Percentiles rank a stretch among this genome's conserved stretches.
Conservation (phyloP, 2,329 filamentous ascomycete genomes). For the Claviceps pusilla region DNA sequence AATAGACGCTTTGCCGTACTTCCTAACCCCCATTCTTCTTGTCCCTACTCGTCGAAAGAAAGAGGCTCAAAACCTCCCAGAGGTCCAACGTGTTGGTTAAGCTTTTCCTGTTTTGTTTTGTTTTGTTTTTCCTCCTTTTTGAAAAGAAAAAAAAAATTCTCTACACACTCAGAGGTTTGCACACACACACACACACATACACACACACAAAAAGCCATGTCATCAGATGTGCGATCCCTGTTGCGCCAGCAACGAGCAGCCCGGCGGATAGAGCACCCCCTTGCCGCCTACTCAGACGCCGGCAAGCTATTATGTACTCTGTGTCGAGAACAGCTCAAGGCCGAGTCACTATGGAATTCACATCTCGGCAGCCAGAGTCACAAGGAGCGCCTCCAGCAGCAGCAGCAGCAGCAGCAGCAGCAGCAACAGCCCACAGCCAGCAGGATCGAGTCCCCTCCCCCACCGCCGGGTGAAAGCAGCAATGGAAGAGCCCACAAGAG, state of each 20-base stretch:
- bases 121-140: not conserved
- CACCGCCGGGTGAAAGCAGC: conserved; percentile 4
- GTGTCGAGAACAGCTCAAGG: conserved; percentile 49
- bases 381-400: conserved; percentile 12
- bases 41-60: no score
- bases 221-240: conserved; percentile 59
- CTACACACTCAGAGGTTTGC: not conserved
- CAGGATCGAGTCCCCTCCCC: conserved; percentile 7
- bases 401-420: conserved; percentile 10
- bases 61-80: no score
- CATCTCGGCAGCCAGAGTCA: conserved; percentile 39
- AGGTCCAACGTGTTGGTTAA: not conserved
- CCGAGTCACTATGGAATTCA: conserved; percentile 51
- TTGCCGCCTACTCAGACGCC: conserved; percentile 51
- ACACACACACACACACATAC: not conserved
- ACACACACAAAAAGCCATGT: conserved; percentile 33
- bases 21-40: no score
- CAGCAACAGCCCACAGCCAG: conserved; percentile 1
- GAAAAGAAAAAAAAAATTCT: no score
- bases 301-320: conserved; percentile 54
- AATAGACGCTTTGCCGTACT: no score
- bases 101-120: not conserved
- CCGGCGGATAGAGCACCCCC: conserved; percentile 55
- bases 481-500: conserved; percentile 15
- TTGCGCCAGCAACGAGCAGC: conserved; percentile 63